These are phyloP conservation scores for Quambalaria eucalypti DNA, from an alignment of 1,284 basidiomycete genomes.

Conservation along the genomic window DNA sequence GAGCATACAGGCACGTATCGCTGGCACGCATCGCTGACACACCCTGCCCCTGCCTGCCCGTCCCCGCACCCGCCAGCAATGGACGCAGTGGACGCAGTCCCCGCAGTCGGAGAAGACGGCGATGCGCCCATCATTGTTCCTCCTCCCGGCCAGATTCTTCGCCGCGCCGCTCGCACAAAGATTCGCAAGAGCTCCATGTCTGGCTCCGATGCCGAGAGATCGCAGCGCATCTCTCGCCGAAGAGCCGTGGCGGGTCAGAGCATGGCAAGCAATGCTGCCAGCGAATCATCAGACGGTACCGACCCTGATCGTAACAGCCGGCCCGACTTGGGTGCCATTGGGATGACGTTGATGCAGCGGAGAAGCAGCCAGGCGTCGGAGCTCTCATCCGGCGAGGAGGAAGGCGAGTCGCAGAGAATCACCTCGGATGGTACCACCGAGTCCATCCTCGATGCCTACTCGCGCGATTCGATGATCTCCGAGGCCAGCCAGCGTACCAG, in stretches of 20 bases:
- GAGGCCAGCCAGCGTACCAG: conserved; percentile 32
- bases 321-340: neutral
- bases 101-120: conserved; percentile 54
- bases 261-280: neutral
- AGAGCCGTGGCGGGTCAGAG: neutral
- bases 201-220: conserved; percentile 51
- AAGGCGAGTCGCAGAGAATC: conserved; percentile 10
- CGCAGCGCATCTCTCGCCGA: neutral
- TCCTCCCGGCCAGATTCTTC: conserved; percentile 75
- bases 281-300: neutral
- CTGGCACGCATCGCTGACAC: neutral
- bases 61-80: conserved; percentile 3
- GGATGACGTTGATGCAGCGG: neutral
- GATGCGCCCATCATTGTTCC: conserved; percentile 83
- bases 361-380: conserved; percentile 3
- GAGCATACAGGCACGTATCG: neutral
- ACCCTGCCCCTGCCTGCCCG: neutral
- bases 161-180: conserved; percentile 83
- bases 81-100: conserved; percentile 14
- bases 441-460: conserved; percentile 33
- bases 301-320: neutral
- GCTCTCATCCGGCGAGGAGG: conserved; percentile 6
- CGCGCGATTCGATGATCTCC: conserved; percentile 30
- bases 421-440: conserved; percentile 31
- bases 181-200: conserved; percentile 76